phyloP scores from a whole-genome alignment of 129 eudicot genomes.

The carrot (Daucus carota) region DNA sequence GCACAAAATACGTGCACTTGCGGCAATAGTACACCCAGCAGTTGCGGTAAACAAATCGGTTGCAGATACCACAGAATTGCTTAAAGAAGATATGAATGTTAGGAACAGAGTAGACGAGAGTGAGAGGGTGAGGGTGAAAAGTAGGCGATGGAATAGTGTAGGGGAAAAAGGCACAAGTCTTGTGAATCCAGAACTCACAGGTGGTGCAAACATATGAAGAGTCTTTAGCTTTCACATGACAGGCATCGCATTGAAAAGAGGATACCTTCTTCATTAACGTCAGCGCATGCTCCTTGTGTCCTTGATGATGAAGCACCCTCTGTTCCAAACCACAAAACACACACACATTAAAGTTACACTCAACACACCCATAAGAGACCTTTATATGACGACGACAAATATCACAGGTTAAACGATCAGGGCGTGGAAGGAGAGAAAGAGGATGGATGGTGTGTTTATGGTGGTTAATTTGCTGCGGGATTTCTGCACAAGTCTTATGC shows the following conservation, averaged over 20 bases:
- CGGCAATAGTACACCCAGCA: conserved; percentile 16
- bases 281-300: neutral
- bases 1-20: neutral
- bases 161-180: neutral
- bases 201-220: conserved; percentile 15
- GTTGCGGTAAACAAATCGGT: neutral
- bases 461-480: too few relatives aligned
- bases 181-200: conserved; percentile 11
- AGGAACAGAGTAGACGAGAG: conserved; percentile 12
- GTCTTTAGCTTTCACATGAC: conserved; percentile 4
- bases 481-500: too few relatives aligned
- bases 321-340: neutral
- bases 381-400: too few relatives aligned
- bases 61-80: neutral
- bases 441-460: too few relatives aligned
- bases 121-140: conserved; percentile 12
- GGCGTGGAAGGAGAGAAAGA: too few relatives aligned
- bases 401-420: too few relatives aligned
- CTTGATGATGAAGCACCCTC: neutral
- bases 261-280: neutral
- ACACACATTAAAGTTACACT: too few relatives aligned
- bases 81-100: neutral
- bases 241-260: conserved; percentile 15
- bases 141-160: neutral
- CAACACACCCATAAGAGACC: too few relatives aligned